These are phyloP conservation scores for Aureobasidium sp. DNA, from an alignment of 2,329 filamentous ascomycete genomes.

Conservation along the genomic window DNA sequence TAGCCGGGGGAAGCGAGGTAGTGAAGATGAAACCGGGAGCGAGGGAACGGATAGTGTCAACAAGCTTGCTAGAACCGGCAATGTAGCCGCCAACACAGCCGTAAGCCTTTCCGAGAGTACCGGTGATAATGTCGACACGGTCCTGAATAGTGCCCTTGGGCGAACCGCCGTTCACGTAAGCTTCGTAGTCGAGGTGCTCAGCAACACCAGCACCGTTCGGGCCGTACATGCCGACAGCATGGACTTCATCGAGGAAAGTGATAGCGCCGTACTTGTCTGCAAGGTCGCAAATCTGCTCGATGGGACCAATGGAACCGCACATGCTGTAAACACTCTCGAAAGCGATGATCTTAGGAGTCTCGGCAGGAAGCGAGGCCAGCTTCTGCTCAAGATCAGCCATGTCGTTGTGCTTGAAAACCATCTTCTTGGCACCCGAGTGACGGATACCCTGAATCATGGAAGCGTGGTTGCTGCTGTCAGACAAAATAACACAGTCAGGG, in stretches of 20 bases:
- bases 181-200: slow-evolving; percentile 91
- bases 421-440: slow-evolving; percentile 89
- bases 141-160: slow-evolving; percentile 85
- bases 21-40: slow-evolving; percentile 99
- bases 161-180: slow-evolving; percentile 60
- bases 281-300: slow-evolving; percentile 89
- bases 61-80: slow-evolving; percentile 74
- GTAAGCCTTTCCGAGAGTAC: slow-evolving; percentile 94
- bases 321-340: slow-evolving; percentile 99
- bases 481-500: slow-evolving; percentile 94
- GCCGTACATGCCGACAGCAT: slow-evolving; percentile 98
- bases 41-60: slow-evolving; percentile 88
- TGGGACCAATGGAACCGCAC: slow-evolving; percentile 95
- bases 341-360: slow-evolving; percentile 93
- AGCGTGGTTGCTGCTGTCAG: slow-evolving; percentile 93
- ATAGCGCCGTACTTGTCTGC: slow-evolving; percentile 97
- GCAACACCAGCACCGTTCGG: slow-evolving; percentile 92
- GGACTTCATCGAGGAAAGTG: slow-evolving; percentile 96
- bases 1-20: slow-evolving; percentile 87
- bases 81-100: slow-evolving; percentile 98
- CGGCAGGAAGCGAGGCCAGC: slow-evolving; percentile 73
- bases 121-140: slow-evolving; percentile 94
- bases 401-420: slow-evolving; percentile 99
- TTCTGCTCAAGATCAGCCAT: slow-evolving; percentile 88
- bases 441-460: slow-evolving; percentile 99